Evolutionary conservation across 129 eudicot genomes (phyloP), one percentile per base, ranked within the genome.

Genomic region (Calendula officinalis): DNA sequence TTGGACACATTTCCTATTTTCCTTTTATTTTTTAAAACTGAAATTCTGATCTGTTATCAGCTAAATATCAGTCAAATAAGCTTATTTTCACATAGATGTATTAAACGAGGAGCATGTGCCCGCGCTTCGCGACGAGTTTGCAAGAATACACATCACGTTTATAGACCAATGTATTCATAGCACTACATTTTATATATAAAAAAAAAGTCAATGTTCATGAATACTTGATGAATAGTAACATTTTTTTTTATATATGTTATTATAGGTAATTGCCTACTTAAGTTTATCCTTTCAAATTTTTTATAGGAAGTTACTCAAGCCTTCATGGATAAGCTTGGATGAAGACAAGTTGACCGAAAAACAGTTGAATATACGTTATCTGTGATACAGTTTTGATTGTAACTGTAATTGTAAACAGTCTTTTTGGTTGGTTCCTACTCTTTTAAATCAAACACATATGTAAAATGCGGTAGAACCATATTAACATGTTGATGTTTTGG

Each of bases 371-470:
- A 32, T 44, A 32, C 55, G 12, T 62, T 32, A 62, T 64, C 57
- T 45, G 35, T 48, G 37, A 56, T 67, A 43, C 72, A 54, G 43
- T 55, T 42, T 68, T 68, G 56, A 46, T 56, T 22, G 30, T 22
- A 22, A 22, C 1, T 56, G 65, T 56, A 49, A 44, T 5, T 15
- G 65, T 12, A 9, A 16, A 39, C 36, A 16, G 66, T 56, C 22
- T 68, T 35, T 56, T 35, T 56, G 4, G 46, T 33, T 56, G 36
- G 2, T 56, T 68, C 36, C 5, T 8, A 27, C 64, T 55, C 48
- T 4, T 57, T 12, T 56, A 13, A 38, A 57, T 44, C 1, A 22
- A 22, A 22, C 1, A 12, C 9, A 5, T n/a, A n/a, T 16, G 6
- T 39, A 22, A 22, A 37, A 65, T 5, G 40, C 2, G 9, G 55